These are phyloP conservation scores for Fonsecaea pugnacius DNA, from an alignment of 2,329 filamentous ascomycete species.

Conservation along the genomic window DNA sequence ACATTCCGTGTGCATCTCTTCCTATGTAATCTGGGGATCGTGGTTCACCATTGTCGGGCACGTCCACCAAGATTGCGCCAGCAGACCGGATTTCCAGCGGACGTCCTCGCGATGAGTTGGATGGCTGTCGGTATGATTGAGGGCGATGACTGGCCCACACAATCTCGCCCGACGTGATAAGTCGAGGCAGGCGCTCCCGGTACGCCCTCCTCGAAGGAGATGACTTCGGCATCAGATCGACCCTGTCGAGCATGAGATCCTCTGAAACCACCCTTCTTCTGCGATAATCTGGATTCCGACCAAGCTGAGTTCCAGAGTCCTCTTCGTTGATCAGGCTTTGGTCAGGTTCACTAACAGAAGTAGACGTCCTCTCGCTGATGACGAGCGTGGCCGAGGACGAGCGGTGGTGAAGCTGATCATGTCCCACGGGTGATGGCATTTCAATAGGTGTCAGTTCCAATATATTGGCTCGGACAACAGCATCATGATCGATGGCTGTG, in stretches of 20 bases:
- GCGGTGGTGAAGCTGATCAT: constrained; percentile 17
- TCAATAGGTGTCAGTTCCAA: constrained; percentile 23
- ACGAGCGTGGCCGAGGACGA: constrained; percentile 18
- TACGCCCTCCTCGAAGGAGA: constrained; percentile 33
- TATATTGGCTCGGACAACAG: constrained; percentile 22
- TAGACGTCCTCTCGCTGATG: background rate
- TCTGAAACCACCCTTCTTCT: constrained; percentile 2
- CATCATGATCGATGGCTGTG: constrained; percentile 7
- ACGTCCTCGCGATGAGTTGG: constrained; percentile 3
- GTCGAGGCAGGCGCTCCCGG: constrained; percentile 34
- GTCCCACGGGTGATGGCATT: constrained; percentile 22
- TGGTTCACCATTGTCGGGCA: constrained; percentile 13
- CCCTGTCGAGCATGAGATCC: background rate
- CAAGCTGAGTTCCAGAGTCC: background rate
- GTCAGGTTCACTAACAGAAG: background rate
- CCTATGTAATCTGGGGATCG: constrained; percentile 32
- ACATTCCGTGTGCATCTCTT: constrained; percentile 22
- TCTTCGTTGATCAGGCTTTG: background rate
- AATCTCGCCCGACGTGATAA: constrained; percentile 31
- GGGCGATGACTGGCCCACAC: constrained; percentile 2
- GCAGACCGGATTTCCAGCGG: constrained; percentile 29
- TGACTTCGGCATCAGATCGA: background rate
- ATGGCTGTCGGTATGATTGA: background rate
- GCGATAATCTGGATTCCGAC: background rate
- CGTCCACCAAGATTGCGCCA: constrained; percentile 17